Conservation (phyloP, 2,329 filamentous ascomycete species). For the Neocatenulostroma microsporum region DNA sequence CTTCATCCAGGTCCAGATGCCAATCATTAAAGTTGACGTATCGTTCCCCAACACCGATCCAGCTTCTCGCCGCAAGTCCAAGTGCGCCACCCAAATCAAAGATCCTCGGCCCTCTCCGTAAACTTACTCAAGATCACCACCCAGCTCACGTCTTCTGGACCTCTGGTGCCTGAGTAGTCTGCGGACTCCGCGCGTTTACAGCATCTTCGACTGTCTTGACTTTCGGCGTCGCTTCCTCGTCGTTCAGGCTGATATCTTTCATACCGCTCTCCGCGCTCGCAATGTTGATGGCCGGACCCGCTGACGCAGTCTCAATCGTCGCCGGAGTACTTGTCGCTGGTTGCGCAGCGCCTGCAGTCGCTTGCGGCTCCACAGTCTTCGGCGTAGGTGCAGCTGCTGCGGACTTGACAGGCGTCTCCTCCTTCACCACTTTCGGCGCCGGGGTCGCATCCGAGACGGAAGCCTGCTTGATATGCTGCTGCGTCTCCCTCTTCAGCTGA, state of each 20-base stretch:
- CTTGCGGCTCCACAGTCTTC: too few relatives aligned
- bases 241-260: too few relatives aligned
- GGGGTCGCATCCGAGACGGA: conserved; percentile 1
- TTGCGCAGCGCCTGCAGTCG: too few relatives aligned
- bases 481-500: conserved; percentile 11
- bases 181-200: conserved; percentile 9
- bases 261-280: too few relatives aligned
- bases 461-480: neutral
- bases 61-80: too few relatives aligned
- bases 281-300: conserved; percentile 6
- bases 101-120: conserved; percentile 15
- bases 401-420: neutral
- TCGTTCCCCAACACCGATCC: too few relatives aligned
- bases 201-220: conserved; percentile 7
- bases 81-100: too few relatives aligned
- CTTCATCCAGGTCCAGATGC: neutral
- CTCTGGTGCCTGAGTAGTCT: conserved; percentile 20
- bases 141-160: conserved; percentile 10
- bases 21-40: too few relatives aligned
- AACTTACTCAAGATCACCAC: conserved; percentile 26
- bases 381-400: neutral
- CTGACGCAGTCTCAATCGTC: too few relatives aligned
- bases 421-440: neutral
- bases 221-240: neutral
- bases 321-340: too few relatives aligned